phyloP scores from a whole-genome alignment of 495 filamentous ascomycete genomes.

The Daldinia concentrica region DNA sequence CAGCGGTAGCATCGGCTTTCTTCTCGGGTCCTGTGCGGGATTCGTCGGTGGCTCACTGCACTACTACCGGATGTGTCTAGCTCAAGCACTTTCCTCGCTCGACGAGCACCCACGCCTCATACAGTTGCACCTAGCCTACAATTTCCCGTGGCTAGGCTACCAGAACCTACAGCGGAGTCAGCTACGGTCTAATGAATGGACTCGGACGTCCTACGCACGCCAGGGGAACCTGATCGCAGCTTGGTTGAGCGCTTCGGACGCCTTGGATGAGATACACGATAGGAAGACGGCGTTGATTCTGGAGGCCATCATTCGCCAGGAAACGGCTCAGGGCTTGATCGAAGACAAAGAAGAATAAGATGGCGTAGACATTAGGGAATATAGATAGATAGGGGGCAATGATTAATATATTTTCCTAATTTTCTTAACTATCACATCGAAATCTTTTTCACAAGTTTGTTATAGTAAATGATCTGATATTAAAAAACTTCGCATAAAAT shows the following conservation, averaged over 20 bases:
- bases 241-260: constrained; percentile 29
- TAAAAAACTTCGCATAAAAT: not conserved
- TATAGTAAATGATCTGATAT: not conserved
- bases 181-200: constrained; percentile 22
- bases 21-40: constrained; percentile 28
- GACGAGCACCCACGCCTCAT: constrained; percentile 38
- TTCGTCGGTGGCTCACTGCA: constrained; percentile 33
- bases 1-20: constrained; percentile 30
- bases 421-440: not conserved
- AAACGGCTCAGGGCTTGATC: constrained; percentile 8
- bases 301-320: constrained; percentile 20
- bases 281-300: constrained; percentile 27
- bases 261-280: constrained; percentile 37
- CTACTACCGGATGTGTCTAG: constrained; percentile 29
- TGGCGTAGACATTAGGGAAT: not conserved
- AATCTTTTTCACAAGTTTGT: not conserved
- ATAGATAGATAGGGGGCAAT: not conserved
- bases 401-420: not conserved
- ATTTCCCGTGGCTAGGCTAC: constrained; percentile 36
- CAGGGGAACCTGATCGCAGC: constrained; percentile 37
- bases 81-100: constrained; percentile 25
- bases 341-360: constrained; percentile 13
- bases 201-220: constrained; percentile 15
- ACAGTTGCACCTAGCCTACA: constrained; percentile 36
- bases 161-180: constrained; percentile 16